phyloP scores from a whole-genome alignment of 2,329 filamentous ascomycete genomes.

The Ophiostoma fasciatum region DNA sequence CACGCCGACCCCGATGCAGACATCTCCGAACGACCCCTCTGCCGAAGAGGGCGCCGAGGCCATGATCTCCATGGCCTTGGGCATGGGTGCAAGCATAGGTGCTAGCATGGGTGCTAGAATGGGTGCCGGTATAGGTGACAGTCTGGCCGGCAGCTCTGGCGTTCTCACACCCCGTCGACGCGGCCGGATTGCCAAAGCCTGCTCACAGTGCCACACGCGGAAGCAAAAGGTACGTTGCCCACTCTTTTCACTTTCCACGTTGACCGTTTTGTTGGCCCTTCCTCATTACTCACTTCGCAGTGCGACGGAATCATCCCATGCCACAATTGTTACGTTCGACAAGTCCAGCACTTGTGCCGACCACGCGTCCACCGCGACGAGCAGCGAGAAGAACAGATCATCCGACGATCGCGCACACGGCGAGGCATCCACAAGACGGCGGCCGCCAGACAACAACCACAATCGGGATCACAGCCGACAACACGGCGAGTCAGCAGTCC shows the following conservation, averaged over 20 bases:
- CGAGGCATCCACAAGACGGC: background rate
- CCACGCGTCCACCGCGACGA: background rate
- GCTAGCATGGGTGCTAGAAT: no score
- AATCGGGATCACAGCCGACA: no score
- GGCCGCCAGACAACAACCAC: no score
- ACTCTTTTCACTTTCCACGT: no score
- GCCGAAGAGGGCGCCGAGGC: conserved; percentile 1
- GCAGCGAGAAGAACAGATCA: background rate
- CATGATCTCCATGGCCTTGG: background rate
- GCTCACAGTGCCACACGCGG: background rate
- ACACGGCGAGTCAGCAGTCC: no score
- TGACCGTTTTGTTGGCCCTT: no score
- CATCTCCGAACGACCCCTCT: background rate
- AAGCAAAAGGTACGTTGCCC: no score
- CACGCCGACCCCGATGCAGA: conserved; percentile 1
- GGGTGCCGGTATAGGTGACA: background rate
- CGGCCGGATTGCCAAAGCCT: conserved; percentile 1
- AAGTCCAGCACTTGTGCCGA: background rate
- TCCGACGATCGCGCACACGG: background rate
- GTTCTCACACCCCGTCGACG: conserved; percentile 1
- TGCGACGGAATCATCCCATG: background rate
- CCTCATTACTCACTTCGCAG: no score
- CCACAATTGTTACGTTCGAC: background rate
- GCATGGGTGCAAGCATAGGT: no score
- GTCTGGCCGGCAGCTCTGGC: background rate